Evolutionary conservation across 202 grass and related monocot species (phyloP), one percentile per base, ranked within the genome.

Genomic region (Carex arenaria): DNA sequence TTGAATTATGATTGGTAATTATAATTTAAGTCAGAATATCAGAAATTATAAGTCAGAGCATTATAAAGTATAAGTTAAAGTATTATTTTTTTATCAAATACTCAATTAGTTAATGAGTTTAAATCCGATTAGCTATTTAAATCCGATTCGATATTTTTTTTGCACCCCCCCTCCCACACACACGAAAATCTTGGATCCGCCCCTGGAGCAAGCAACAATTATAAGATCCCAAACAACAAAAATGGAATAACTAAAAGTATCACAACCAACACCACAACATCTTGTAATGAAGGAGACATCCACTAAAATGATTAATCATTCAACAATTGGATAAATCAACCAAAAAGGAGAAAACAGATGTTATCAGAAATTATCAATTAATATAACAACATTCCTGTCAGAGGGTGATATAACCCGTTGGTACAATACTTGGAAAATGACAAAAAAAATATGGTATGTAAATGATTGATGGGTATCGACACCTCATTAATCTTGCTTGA

Each of bases 401-500:
- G n/a, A n/a, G 68, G 32, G 1, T 6, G 22, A 40, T 42, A 69
- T 20, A 42, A 59, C 18, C 26, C 82, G 38, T 19, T 34, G 56
- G 49, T 61, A 67, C 3, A 7, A 85, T 40, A 65, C 30, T 34
- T 43, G 61, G 7, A 72, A 72, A 73, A 31, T 30, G 11, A 80
- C 22, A 4, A 70, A 36, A 42, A 69, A 15, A 56, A n/a, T n/a
- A n/a, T 60, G 73, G 22, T 69, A 80, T 49, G 10, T 70, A 64
- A 17, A 47, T 22, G n/a, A 23, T 59, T 38, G 17, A 82, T 43
- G 61, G 56, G 59, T 38, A 17, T 34, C 43, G 64, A 79, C 68
- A 95, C 95, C 92, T 98, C 95, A 75, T 65, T 93, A 64, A 98
- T 89, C 80, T 95, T 95, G 82, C 89, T 26, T 2, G 88, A 95